Percentiles rank a stretch among this genome's conserved stretches.
Conservation (phyloP, 2,329 filamentous ascomycete genomes). For the Fusarium ramigenum region DNA sequence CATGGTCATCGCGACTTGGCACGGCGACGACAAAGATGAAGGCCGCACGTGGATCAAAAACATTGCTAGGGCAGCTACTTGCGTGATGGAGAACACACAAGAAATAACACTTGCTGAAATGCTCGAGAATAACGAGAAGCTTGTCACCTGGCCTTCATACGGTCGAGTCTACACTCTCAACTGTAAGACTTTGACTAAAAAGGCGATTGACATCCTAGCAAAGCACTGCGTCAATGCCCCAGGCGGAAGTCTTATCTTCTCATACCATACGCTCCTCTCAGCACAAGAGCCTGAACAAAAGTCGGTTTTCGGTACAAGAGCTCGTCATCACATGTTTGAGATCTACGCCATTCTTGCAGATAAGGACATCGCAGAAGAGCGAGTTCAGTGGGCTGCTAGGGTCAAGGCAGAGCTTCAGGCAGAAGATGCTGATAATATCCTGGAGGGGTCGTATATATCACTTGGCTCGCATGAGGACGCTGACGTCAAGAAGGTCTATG, state of each 20-base stretch:
- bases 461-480: background rate
- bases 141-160: background rate
- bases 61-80: background rate
- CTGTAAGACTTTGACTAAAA: rapidly evolving
- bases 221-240: background rate
- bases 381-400: background rate
- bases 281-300: background rate
- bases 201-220: rapidly evolving
- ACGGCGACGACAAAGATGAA: background rate
- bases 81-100: background rate
- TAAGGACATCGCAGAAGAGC: background rate
- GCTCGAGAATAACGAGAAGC: background rate
- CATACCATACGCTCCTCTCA: background rate
- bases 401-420: background rate
- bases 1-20: background rate
- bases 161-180: background rate
- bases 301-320: background rate
- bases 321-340: constrained; percentile 5
- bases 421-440: background rate
- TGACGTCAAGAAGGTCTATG: background rate
- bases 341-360: background rate
- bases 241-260: background rate
- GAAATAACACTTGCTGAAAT: background rate
- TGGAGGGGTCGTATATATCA: constrained; percentile 3
- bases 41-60: background rate